These are phyloP conservation scores for Penstemon newberryi DNA, from an alignment of 257 asterid species.

Conservation along the genomic window DNA sequence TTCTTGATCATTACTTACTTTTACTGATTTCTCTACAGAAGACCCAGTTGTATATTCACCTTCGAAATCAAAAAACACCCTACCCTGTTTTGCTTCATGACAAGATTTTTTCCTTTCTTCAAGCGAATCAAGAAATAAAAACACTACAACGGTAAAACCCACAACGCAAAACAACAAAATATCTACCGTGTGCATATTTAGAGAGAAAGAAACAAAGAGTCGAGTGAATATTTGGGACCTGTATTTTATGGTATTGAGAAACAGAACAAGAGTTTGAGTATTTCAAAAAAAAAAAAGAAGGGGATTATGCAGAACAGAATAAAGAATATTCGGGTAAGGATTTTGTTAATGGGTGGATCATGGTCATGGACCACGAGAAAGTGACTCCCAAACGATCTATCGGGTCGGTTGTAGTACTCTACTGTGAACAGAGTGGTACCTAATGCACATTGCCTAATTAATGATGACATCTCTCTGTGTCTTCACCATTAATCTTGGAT, in stretches of 20 bases:
- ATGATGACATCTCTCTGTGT: not conserved
- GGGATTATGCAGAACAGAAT: slow-evolving; percentile 24
- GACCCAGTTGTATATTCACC: not conserved
- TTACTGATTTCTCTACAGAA: not conserved
- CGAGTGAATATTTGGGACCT: slow-evolving; percentile 5
- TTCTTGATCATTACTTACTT: not conserved
- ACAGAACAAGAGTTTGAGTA: not conserved
- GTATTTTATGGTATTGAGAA: not conserved
- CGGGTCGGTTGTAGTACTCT: slow-evolving; percentile 9
- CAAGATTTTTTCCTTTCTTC: not conserved
- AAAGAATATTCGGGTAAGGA: slow-evolving; percentile 35
- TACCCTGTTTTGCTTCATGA: not conserved
- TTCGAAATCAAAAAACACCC: not conserved
- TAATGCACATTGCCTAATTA: not conserved
- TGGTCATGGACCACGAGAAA: slow-evolving; percentile 26
- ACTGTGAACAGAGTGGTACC: not conserved
- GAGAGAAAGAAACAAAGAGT: not conserved
- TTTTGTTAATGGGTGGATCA: not conserved
- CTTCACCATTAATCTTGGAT: not conserved
- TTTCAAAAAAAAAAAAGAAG: not conserved
- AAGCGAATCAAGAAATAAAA: slow-evolving; percentile 23
- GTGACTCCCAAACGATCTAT: slow-evolving; percentile 28
- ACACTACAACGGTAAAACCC: slow-evolving; percentile 33
- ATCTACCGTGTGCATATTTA: slow-evolving; percentile 38
- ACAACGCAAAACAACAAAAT: slow-evolving; percentile 33